Base-by-base conservation (phyloP, 345 rosid species). In the Lagerstroemia speciosa region DNA sequence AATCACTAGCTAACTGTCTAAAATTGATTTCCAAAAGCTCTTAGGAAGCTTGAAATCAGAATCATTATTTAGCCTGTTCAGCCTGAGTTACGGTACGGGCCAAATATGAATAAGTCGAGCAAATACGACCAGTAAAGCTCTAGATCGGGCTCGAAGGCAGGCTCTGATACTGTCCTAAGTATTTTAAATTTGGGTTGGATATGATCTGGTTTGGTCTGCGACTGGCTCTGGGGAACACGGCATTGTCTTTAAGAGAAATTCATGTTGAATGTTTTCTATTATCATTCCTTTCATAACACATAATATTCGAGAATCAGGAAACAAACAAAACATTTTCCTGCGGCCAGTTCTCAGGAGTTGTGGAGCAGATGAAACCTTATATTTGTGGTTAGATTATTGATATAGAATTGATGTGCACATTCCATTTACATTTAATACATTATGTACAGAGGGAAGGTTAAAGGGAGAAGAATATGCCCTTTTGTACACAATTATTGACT, bases 401-500 rank as follows among this genome's bases (percentile, higher is more conserved):
- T 41, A 41, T 41, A 41, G 46, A 7, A 41, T 41, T 41, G 53
- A 48, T 20, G 53, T 48, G 14, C 53, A 48, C 17, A 20, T 48
- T 20, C 3, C 22, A 17, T 48, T 48, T 48, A 16, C 22, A 17
- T 48, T 48, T 48, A 6, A 48, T 48, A 48, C 53, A 16, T 8
- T 41, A 41, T 41, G 46, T 15, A 41, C 0, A 6, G 46, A 41
- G 27, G n/a, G 24, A 38, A 22, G 29, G 1, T 14, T 37, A 65
- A 65, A 10, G 19, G 67, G 29, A 65, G 31, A 29, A 19, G 46
- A 37, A 36, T 24, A 6, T 34, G 67, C 27, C 11, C 36, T n/a
- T n/a, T 48, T 0, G 26, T n/a, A 40, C n/a, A 64, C 26, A 12
- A 37, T 7, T 61, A 19, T 63, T 63, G 66, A 63, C 73, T 64